Conservation (phyloP, 176 grass and related monocot species). For the Bolboschoenus planiculmis region DNA sequence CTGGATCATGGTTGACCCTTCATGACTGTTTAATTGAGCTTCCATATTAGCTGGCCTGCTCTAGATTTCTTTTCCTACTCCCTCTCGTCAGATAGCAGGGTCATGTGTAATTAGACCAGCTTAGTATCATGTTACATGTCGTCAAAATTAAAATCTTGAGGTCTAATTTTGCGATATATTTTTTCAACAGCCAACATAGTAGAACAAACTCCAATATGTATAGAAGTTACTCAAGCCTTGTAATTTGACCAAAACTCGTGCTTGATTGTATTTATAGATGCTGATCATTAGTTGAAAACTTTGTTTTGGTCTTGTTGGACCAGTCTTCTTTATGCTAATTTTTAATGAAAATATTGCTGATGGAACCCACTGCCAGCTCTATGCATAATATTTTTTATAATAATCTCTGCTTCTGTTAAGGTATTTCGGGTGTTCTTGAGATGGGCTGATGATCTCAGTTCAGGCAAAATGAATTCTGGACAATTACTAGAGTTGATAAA, state of each 20-base stretch:
- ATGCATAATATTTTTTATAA: neutral
- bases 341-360: constrained; percentile 12
- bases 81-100: neutral
- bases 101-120: neutral
- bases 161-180: neutral
- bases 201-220: neutral
- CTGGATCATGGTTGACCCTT: neutral
- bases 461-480: constrained; percentile 27
- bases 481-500: constrained; percentile 28
- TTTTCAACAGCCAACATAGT: neutral
- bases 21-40: neutral
- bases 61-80: neutral
- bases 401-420: neutral
- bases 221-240: neutral
- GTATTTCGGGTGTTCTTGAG: constrained; percentile 35
- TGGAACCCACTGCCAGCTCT: neutral
- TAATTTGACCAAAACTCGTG: neutral
- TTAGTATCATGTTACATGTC: neutral
- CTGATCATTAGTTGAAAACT: neutral
- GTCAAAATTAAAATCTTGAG: neutral
- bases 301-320: neutral
- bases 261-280: neutral
- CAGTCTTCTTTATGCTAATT: constrained; percentile 1
- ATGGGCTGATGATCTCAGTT: constrained; percentile 37
- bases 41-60: neutral